phyloP scores from a whole-genome alignment of 257 asterid genomes.

The Penstemon newberryi region DNA sequence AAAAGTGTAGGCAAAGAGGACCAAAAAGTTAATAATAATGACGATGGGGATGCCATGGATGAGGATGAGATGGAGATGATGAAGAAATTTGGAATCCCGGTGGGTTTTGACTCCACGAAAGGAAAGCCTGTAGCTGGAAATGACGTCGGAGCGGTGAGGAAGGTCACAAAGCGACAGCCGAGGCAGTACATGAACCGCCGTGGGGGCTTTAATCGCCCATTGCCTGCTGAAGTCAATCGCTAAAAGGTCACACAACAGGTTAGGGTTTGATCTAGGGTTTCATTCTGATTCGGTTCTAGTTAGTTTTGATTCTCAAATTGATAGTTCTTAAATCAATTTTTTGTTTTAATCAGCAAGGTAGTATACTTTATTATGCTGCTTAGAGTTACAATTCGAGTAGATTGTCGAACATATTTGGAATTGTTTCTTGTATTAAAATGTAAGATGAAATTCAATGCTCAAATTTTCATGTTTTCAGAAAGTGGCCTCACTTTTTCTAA shows the following conservation, averaged over 20 bases:
- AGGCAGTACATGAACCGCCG: slow-evolving; percentile 99
- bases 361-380: too few relatives aligned
- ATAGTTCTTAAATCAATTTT: too few relatives aligned
- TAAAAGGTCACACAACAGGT: slow-evolving; percentile 43
- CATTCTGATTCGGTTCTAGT: background rate
- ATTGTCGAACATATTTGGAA: too few relatives aligned
- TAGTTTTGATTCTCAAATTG: background rate
- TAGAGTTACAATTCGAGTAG: too few relatives aligned
- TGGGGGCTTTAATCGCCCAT: slow-evolving; percentile 98
- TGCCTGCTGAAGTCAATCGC: slow-evolving; percentile 88
- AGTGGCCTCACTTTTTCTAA: too few relatives aligned
- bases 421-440: too few relatives aligned
- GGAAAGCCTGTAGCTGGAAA: slow-evolving; percentile 89
- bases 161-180: slow-evolving; percentile 96
- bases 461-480: too few relatives aligned
- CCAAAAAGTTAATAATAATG: slow-evolving; percentile 4
- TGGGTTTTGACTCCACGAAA: slow-evolving; percentile 90
- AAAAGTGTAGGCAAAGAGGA: slow-evolving; percentile 37
- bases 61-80: slow-evolving; percentile 93
- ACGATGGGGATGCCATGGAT: slow-evolving; percentile 52
- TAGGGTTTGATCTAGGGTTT: slow-evolving; percentile 31
- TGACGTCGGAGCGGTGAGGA: slow-evolving; percentile 88
- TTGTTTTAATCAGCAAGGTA: too few relatives aligned
- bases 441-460: too few relatives aligned
- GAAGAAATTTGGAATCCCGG: slow-evolving; percentile 91